Conservation (phyloP, 441 rosid species). For the Gossypium trilobum region DNA sequence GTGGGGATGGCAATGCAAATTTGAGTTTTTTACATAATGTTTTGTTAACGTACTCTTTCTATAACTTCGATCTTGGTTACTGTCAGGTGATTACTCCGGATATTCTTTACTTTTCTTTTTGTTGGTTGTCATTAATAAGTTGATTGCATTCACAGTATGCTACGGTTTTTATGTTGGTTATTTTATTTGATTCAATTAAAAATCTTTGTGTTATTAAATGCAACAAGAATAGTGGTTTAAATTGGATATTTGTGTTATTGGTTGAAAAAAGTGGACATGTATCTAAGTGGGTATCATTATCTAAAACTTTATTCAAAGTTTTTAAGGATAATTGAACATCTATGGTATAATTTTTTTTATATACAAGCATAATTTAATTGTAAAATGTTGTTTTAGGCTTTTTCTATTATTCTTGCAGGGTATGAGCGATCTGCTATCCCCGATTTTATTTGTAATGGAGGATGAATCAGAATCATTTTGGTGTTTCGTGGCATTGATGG, state of each 20-base stretch:
- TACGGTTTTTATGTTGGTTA: background rate
- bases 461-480: constrained; percentile 93
- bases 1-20: constrained; percentile 87
- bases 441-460: constrained; percentile 76
- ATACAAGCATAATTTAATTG: background rate
- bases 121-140: background rate
- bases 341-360: background rate
- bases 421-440: constrained; percentile 91
- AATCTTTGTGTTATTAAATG: background rate
- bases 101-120: background rate
- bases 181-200: background rate
- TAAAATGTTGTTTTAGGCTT: background rate
- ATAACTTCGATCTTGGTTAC: constrained; percentile 95
- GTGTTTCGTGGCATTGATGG: constrained; percentile 93
- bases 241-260: background rate
- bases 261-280: background rate
- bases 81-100: constrained; percentile 62
- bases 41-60: constrained; percentile 84
- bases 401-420: constrained; percentile 43
- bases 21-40: constrained; percentile 70
- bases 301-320: background rate
- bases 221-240: background rate
- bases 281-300: background rate
- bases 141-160: background rate
- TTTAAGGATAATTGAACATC: background rate